Base-by-base conservation (phyloP, 2,329 filamentous ascomycete genomes). In the Shiraia bambusicola region DNA sequence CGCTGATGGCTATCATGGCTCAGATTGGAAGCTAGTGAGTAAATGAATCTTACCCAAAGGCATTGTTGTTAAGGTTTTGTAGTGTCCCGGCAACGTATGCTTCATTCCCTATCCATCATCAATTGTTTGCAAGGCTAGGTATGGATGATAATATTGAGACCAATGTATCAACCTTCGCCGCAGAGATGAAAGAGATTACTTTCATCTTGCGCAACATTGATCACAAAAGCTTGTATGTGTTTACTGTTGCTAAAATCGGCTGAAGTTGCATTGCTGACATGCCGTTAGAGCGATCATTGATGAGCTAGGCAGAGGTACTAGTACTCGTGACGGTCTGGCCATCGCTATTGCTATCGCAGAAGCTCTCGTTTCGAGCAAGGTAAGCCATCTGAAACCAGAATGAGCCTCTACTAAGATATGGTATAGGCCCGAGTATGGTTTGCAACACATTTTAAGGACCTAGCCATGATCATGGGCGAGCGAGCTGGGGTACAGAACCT, bases 161-260 rank as follows among this genome's bases (percentile, higher is more conserved):
- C 12, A 97, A 95, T 49, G 80, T 95, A 16, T 97, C 92, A 0
- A 95, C 89, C 0, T 98, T 97, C 63, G 88, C 91, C 0, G 79
- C 89, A 0, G 93, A 98, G 67, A 97, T 98, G 93, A 80, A 88
- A 29, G 93, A 97, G 59, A 94, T 92, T 72, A 89, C 91, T 0
- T 95, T 94, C 64, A 96, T 98, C 40, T 71, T 97, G 1, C 80
- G 82, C 37, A 95, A 95, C 59, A 81, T 96, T 41, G 84, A 90
- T 50, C 75, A 77, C 6, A 79, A 81, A 34, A 92, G 87, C 54
- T 76, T 95, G 56, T 66, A 48, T 28, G 55, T 46, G 6, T 11
- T 16, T 11, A 15, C n/a, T 16, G 12, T 2, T 2, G n/a, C 16
- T 10, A 2, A 3, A 11, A 6, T 22, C n/a, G 12, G 2, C 6